Percentiles rank a stretch among this genome's conserved stretches.
These are phyloP conservation scores for Pleurotus cornucopiae DNA, from an alignment of 768 basidiomycete genomes.

Conservation along the genomic window DNA sequence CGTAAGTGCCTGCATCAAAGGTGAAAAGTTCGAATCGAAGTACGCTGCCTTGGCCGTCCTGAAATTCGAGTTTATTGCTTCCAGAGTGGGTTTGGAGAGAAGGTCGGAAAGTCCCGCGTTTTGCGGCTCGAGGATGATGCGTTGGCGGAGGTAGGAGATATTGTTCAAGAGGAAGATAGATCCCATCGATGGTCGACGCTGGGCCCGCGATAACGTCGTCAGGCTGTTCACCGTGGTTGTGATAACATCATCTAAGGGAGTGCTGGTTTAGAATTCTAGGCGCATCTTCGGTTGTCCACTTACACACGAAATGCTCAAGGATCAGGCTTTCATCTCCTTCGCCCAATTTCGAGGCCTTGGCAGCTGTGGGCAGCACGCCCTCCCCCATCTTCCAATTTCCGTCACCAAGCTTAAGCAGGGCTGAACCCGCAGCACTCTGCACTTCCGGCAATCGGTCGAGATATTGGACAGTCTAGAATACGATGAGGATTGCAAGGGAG, in stretches of 20 bases:
- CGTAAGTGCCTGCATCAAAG: constrained; percentile 64
- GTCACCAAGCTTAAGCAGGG: constrained; percentile 70
- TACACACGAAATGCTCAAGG: constrained; percentile 74
- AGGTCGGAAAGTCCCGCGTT: constrained; percentile 43
- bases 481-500: not conserved
- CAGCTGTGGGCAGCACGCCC: constrained; percentile 51
- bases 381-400: constrained; percentile 94
- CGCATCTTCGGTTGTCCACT: constrained; percentile 19
- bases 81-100: constrained; percentile 58
- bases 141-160: constrained; percentile 60
- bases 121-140: constrained; percentile 49
- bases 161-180: constrained; percentile 83
- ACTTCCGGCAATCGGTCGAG: constrained; percentile 70
- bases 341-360: constrained; percentile 39
- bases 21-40: constrained; percentile 79
- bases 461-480: constrained; percentile 60
- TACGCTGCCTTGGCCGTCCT: constrained; percentile 82
- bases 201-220: constrained; percentile 56
- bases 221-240: constrained; percentile 58
- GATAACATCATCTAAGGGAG: constrained; percentile 64
- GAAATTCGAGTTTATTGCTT: constrained; percentile 63
- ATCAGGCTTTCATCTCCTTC: constrained; percentile 57
- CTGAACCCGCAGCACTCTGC: constrained; percentile 59
- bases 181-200: constrained; percentile 58
- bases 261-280: too few species aligned